Evolutionary conservation across 306 rosid genomes (phyloP), one percentile per base, ranked within the genome.

Genomic region (Trichosanthes cucumerina): DNA sequence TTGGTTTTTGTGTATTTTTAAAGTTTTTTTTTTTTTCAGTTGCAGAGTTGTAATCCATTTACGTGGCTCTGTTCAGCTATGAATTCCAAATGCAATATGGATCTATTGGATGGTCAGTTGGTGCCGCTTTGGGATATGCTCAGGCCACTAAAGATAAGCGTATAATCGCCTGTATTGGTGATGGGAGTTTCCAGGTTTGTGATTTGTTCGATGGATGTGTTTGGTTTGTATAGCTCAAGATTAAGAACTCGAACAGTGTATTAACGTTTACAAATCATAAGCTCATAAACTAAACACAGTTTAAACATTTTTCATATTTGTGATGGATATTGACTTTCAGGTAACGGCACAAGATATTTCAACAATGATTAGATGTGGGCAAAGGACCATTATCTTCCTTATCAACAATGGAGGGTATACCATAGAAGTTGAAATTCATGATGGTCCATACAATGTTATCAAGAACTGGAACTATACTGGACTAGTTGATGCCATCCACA

Each of bases 61-160:
- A 80, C n/a, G 56, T 74, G 74, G 73, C 78, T 84, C 76, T 57
- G 56, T 86, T 77, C 88, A 93, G 97, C 58, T 93, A 81, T 76
- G 98, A 93, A 83, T 93, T 93, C 88, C 98, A 91, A 83, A 91
- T 93, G 97, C 98, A 93, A 83, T 93, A 91, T 86, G 98, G 98
- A 81, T 93, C 96, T 11, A 91, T 93, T 80, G 97, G 97, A 28
- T 93, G 98, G 97, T 91, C 97, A 23, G 97, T 91, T 16, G 96
- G 98, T 46, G 98, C 98, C 59, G 88, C 98, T 73, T 93, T 93
- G 54, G 97, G 97, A 75, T 93, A 93, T 62, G 93, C 98, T 74
- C 93, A 91, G 85, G 98, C 93, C 13, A 91, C 88, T 46, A 84
- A 82, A 75, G 76, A 89, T 75, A 91, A 93, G 80, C 97, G 96